Conservation (phyloP, 495 filamentous ascomycete genomes). For the Cercophora scortea region DNA sequence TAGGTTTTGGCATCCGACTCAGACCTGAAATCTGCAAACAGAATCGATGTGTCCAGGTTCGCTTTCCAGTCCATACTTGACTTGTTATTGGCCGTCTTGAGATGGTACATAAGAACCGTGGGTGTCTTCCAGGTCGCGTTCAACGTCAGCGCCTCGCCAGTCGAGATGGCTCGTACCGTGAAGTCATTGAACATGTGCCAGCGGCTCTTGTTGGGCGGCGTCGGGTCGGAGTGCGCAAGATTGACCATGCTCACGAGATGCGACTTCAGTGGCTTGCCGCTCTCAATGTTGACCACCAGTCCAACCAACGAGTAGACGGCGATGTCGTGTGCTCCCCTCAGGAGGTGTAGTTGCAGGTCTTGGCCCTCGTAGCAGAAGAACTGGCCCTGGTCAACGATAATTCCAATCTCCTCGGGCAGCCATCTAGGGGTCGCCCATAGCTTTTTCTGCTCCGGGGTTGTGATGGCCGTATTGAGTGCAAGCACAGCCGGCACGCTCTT, state of each 20-base stretch:
- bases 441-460: conserved; percentile 59
- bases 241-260: conserved; percentile 90
- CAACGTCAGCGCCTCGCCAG: conserved; percentile 78
- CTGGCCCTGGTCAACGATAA: conserved; percentile 72
- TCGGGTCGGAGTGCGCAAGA: conserved; percentile 61
- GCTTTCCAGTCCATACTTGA: conserved; percentile 84
- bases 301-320: conserved; percentile 89
- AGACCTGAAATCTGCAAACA: conserved; percentile 58
- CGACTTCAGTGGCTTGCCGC: conserved; percentile 70
- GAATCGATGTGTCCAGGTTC: conserved; percentile 67
- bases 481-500: conserved; percentile 72
- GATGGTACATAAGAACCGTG: conserved; percentile 76
- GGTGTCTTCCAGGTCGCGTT: conserved; percentile 87
- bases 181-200: conserved; percentile 99
- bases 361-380: conserved; percentile 88
- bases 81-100: conserved; percentile 61
- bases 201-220: conserved; percentile 45
- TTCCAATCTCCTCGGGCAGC: conserved; percentile 86
- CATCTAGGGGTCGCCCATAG: conserved; percentile 83
- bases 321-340: conserved; percentile 57
- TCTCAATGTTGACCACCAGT: conserved; percentile 79
- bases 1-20: conserved; percentile 41
- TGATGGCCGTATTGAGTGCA: conserved; percentile 73
- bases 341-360: conserved; percentile 63
- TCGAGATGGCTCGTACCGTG: conserved; percentile 68